These are phyloP conservation scores for Amanita phalloides DNA, from an alignment of 768 basidiomycete genomes.

Conservation along the genomic window DNA sequence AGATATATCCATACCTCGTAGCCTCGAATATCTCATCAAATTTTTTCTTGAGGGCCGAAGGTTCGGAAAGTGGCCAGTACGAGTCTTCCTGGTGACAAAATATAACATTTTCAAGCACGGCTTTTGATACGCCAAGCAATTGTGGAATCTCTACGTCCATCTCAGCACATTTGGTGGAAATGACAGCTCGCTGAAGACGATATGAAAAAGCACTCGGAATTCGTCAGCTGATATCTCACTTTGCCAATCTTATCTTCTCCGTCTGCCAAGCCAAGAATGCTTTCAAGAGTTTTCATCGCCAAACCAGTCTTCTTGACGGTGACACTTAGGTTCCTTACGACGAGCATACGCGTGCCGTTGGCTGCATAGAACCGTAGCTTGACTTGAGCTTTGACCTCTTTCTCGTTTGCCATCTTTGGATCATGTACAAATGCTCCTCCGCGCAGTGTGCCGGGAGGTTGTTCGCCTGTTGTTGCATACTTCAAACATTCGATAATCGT, in stretches of 20 bases:
- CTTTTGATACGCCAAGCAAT: conserved; percentile 89
- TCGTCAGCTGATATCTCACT: conserved; percentile 27
- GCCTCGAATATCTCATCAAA: conserved; percentile 99
- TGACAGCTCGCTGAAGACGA: conserved; percentile 56
- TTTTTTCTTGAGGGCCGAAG: conserved; percentile 90
- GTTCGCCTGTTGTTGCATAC: conserved; percentile 96
- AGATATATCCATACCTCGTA: conserved; percentile 52
- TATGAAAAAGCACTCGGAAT: not conserved
- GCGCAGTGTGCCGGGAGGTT: conserved; percentile 85
- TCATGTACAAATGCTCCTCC: conserved; percentile 99
- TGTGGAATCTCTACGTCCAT: conserved; percentile 93
- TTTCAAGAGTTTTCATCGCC: conserved; percentile 97
- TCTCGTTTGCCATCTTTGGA: conserved; percentile 98
- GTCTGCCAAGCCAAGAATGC: conserved; percentile 70
- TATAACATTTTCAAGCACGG: conserved; percentile 98
- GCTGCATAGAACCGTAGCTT: conserved; percentile 88
- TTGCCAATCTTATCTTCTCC: conserved; percentile 63
- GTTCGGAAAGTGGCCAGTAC: conserved; percentile 94
- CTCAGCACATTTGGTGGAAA: conserved; percentile 97
- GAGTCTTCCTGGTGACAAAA: conserved; percentile 99
- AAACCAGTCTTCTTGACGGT: conserved; percentile 87
- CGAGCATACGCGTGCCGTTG: conserved; percentile 85
- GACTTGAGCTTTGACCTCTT: conserved; percentile 98
- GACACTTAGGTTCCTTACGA: conserved; percentile 83
- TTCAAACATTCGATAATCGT: conserved; percentile 99